phyloP scores from a whole-genome alignment of 495 filamentous ascomycete genomes.

The Xylaria longipes region DNA sequence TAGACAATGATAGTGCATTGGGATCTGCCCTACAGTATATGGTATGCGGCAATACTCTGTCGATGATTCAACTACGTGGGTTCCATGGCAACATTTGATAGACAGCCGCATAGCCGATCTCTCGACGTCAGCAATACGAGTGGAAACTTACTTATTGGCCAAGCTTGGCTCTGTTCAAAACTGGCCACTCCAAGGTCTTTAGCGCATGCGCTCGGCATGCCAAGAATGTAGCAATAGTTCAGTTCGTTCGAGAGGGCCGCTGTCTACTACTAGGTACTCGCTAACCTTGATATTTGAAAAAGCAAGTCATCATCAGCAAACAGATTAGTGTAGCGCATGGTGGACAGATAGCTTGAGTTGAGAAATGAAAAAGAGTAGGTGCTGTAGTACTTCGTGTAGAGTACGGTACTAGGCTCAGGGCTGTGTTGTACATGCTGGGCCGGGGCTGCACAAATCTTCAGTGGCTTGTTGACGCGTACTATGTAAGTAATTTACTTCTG shows the following conservation, averaged over 20 bases:
- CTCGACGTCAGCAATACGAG: slow-evolving; percentile 22
- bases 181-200: not conserved
- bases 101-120: slow-evolving; percentile 1
- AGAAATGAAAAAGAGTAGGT: not conserved
- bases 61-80: not conserved
- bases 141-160: not conserved
- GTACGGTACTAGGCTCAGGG: no score
- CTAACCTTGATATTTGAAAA: not conserved
- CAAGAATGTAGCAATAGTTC: not conserved
- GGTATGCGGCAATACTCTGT: not conserved
- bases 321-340: not conserved
- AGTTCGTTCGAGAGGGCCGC: not conserved
- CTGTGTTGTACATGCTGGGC: not conserved
- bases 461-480: slow-evolving; percentile 12
- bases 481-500: slow-evolving; percentile 22
- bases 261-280: not conserved
- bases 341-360: not conserved
- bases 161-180: not conserved
- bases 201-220: not conserved
- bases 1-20: not conserved
- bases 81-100: slow-evolving; percentile 9
- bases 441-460: not conserved
- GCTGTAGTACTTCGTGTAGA: not conserved
- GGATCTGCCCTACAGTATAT: not conserved
- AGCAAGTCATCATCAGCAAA: not conserved